Conservation (phyloP, 345 rosid species). For the Pistacia vera region DNA sequence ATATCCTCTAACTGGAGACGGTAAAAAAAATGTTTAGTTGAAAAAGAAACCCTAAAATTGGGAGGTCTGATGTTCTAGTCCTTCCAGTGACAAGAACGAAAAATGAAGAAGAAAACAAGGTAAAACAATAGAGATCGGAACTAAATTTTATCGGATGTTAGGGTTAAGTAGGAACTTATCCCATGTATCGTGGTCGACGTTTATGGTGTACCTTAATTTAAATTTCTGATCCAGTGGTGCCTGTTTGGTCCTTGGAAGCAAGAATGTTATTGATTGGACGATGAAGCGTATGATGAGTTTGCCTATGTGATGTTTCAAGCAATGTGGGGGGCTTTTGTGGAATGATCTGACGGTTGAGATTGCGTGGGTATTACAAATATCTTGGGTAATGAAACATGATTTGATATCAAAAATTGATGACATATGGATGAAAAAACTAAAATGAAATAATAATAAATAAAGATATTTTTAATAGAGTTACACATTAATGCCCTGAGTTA, state of each 20-base stretch:
- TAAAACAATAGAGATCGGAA: background rate
- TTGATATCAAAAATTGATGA: no score
- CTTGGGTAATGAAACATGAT: no score
- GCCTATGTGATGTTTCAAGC: background rate
- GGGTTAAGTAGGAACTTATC: conserved; percentile 24
- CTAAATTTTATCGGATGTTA: conserved; percentile 9
- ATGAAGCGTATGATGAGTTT: background rate
- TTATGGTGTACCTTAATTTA: background rate
- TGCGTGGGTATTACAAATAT: background rate
- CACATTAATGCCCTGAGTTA: no score
- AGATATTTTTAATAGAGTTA: no score
- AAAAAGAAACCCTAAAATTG: background rate
- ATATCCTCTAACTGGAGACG: background rate
- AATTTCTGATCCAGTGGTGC: background rate
- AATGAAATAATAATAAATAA: no score
- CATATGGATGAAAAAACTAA: no score
- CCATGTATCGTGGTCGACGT: conserved; percentile 11
- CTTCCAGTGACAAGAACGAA: conserved; percentile 1
- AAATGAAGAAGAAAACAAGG: background rate
- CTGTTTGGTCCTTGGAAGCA: background rate
- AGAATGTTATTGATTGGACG: background rate
- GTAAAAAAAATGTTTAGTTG: background rate
- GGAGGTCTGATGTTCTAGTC: conserved; percentile 4
- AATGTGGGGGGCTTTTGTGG: background rate
- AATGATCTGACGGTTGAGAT: background rate